phyloP scores from a whole-genome alignment of 164 flowering plant genomes.

The Chimonanthus salicifolius region DNA sequence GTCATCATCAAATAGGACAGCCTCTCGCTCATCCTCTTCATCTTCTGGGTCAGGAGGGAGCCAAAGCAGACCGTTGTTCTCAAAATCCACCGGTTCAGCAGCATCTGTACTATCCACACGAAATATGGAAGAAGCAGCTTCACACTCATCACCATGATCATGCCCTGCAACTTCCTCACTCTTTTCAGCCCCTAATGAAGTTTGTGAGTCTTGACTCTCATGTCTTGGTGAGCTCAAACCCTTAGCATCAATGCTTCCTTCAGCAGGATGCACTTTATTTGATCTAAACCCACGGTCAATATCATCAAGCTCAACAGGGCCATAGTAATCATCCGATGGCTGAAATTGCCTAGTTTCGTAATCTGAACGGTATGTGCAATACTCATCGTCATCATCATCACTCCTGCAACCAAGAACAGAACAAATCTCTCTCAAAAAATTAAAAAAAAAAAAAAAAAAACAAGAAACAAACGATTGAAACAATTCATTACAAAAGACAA shows the following conservation, averaged over 20 bases:
- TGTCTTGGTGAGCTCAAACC: conserved; percentile 39
- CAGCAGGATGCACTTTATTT: conserved; percentile 40
- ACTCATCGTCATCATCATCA: conserved; percentile 67
- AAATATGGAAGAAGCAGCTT: conserved; percentile 44
- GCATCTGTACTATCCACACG: conserved; percentile 38
- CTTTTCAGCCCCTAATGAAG: conserved; percentile 22
- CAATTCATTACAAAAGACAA: neutral
- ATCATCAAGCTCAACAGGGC: conserved; percentile 46
- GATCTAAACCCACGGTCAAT: conserved; percentile 40
- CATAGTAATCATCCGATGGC: conserved; percentile 38
- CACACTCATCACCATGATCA: conserved; percentile 37
- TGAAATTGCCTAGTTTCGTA: conserved; percentile 40
- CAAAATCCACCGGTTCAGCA: conserved; percentile 86
- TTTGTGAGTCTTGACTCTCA: conserved; percentile 26
- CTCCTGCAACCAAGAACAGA: conserved; percentile 42
- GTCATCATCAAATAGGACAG: conserved; percentile 65
- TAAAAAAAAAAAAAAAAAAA: neutral
- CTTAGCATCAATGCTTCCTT: conserved; percentile 32
- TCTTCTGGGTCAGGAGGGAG: conserved; percentile 97
- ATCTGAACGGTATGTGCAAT: conserved; percentile 44
- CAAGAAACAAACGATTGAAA: neutral
- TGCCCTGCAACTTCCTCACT: conserved; percentile 27
- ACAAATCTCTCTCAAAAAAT: too few species aligned
- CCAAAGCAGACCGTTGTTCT: conserved; percentile 93
- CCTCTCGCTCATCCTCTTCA: conserved; percentile 85